Conservation (phyloP, 169 alveolate species). For the Theileria orientalis region DNA sequence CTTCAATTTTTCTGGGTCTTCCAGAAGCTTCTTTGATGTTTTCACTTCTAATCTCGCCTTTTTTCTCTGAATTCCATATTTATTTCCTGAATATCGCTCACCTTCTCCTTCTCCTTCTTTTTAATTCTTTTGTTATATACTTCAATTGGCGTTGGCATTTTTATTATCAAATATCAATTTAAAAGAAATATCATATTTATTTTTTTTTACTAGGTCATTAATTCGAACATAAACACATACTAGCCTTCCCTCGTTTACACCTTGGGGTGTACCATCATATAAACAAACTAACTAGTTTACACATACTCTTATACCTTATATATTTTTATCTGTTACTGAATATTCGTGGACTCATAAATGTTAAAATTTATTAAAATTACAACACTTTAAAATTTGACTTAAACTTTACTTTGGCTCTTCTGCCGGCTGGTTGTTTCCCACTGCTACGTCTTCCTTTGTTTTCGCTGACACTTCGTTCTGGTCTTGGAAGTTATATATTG, state of each 20-base stretch:
- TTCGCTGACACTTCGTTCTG: background rate
- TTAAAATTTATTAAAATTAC: no score
- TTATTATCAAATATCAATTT: background rate
- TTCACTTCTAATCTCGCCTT: slow-evolving; percentile 45
- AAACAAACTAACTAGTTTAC: background rate
- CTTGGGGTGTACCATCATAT: background rate
- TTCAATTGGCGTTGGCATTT: slow-evolving; percentile 58
- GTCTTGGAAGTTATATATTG: background rate
- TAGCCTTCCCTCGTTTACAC: background rate
- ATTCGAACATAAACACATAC: background rate
- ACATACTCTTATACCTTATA: no score
- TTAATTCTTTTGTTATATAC: slow-evolving; percentile 54
- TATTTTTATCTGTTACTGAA: no score
- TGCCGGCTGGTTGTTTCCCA: background rate
- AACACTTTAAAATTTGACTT: no score
- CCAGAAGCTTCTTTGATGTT: slow-evolving; percentile 44
- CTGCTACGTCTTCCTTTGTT: background rate
- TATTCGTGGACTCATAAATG: no score
- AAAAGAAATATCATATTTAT: background rate
- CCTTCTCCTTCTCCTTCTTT: slow-evolving; percentile 68
- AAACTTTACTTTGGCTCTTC: background rate
- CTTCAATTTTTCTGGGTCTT: slow-evolving; percentile 61
- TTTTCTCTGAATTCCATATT: slow-evolving; percentile 6
- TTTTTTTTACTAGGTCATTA: no score
- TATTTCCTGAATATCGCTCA: background rate